Conservation (phyloP, 345 rosid species). For the Rubroshorea leprosula region DNA sequence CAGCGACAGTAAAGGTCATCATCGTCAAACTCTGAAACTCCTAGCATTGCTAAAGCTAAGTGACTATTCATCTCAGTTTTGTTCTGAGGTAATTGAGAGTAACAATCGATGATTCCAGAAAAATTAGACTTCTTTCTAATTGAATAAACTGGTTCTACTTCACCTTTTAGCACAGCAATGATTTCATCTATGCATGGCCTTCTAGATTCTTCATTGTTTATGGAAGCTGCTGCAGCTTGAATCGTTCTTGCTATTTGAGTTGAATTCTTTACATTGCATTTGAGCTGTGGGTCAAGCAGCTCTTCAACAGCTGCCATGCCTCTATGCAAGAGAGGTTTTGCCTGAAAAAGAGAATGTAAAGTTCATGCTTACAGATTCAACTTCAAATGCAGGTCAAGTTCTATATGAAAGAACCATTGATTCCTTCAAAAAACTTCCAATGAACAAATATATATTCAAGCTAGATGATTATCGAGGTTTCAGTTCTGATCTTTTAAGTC, state of each 20-base stretch:
- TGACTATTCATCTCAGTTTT: conserved; percentile 81
- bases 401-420: neutral
- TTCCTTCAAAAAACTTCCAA: neutral
- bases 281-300: conserved; percentile 59
- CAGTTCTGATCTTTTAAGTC: too few relatives aligned
- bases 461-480: too few relatives aligned
- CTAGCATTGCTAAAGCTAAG: conserved; percentile 82
- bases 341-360: conserved; percentile 36
- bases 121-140: conserved; percentile 41
- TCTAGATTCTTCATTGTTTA: conserved; percentile 60
- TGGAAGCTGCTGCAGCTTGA: conserved; percentile 70
- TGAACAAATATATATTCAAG: neutral
- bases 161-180: conserved; percentile 52
- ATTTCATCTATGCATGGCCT: conserved; percentile 61
- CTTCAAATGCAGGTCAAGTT: neutral
- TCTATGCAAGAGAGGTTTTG: conserved; percentile 63
- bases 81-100: conserved; percentile 50
- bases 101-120: conserved; percentile 61
- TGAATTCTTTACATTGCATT: conserved; percentile 31
- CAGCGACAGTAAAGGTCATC: conserved; percentile 51
- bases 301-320: conserved; percentile 61
- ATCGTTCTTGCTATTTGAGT: conserved; percentile 50
- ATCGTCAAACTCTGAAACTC: conserved; percentile 70
- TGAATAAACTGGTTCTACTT: conserved; percentile 33
- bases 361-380: neutral